Percentiles rank a stretch among this genome's conserved stretches.
Evolutionary conservation across 2,329 filamentous ascomycete species (phyloP).

Genomic region (Orbilia brochopaga): DNA sequence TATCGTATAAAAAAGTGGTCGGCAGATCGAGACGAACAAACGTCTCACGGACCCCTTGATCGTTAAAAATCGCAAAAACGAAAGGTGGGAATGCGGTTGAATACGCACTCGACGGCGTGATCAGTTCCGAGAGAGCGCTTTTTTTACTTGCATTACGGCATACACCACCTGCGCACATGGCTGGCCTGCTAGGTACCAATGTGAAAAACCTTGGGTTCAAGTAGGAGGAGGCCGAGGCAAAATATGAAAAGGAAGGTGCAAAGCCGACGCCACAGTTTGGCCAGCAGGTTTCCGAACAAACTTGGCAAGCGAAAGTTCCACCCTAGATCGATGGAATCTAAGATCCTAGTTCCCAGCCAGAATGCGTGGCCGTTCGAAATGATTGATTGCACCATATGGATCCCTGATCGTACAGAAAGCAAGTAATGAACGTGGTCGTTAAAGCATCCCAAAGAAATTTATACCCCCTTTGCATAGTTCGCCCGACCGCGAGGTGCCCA

Average conservation of each 20-base stretch:
- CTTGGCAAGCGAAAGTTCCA: constrained; percentile 51
- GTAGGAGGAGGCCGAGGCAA: constrained; percentile 32
- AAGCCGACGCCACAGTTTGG: constrained; percentile 42
- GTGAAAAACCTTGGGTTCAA: neutral
- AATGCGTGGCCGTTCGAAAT: constrained; percentile 48
- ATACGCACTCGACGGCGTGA: constrained; percentile 31
- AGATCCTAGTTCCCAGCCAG: constrained; percentile 50
- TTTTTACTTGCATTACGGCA: constrained; percentile 22
- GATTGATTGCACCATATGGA: constrained; percentile 31
- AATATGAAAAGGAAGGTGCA: constrained; percentile 46
- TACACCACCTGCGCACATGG: constrained; percentile 10
- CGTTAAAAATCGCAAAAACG: constrained; percentile 19
- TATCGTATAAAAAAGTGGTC: constrained; percentile 15
- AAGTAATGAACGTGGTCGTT: constrained; percentile 30
- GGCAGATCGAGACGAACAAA: constrained; percentile 21
- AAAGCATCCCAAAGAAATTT: constrained; percentile 26
- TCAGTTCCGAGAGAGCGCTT: constrained; percentile 33
- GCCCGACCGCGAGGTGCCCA: constrained; percentile 27
- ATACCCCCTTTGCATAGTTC: constrained; percentile 17
- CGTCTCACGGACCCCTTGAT: constrained; percentile 17
- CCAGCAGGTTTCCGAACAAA: constrained; percentile 45
- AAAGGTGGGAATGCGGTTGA: constrained; percentile 20
- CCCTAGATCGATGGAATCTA: constrained; percentile 49
- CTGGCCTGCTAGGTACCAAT: constrained; percentile 3
- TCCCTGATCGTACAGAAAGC: constrained; percentile 41